Evolutionary conservation across 345 rosid species (phyloP).

Genomic region (Acer campestre): DNA sequence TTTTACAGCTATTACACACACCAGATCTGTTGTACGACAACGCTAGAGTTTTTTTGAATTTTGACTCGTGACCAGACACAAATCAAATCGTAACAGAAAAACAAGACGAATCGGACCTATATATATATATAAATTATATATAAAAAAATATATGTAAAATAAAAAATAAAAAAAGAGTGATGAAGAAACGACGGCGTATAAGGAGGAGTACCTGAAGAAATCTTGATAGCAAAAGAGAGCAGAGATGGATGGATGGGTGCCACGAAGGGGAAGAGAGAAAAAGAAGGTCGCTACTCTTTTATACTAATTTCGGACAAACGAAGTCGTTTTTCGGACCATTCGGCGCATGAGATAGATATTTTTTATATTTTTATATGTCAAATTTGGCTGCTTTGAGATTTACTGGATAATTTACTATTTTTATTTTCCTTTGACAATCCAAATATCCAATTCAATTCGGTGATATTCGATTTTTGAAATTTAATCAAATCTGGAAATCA

Average conservation of each 20-base stretch:
- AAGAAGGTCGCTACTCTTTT: background rate
- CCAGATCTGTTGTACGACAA: conserved; percentile 30
- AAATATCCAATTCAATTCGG: too few species aligned
- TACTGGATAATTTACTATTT: too few species aligned
- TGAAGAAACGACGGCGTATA: too few species aligned
- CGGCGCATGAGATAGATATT: too few species aligned
- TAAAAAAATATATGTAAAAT: too few species aligned
- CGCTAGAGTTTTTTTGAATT: conserved; percentile 3
- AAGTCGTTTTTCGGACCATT: conserved; percentile 25
- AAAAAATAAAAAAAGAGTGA: too few species aligned
- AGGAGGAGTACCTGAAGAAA: conserved; percentile 31
- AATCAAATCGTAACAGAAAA: conserved; percentile 3
- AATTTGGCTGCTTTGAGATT: too few species aligned
- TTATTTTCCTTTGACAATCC: too few species aligned
- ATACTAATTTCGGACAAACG: conserved; percentile 13
- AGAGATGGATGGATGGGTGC: conserved; percentile 20
- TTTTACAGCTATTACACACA: conserved; percentile 18
- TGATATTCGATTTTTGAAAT: too few species aligned
- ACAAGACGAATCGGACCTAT: background rate
- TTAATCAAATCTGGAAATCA: too few species aligned
- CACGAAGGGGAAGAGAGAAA: conserved; percentile 12
- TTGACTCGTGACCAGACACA: background rate
- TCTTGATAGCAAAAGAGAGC: conserved; percentile 22
- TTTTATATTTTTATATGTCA: too few species aligned
- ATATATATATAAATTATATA: too few species aligned